These are phyloP conservation scores for Sordariomycetes sp. DNA, from an alignment of 2,329 filamentous ascomycete species.

Conservation along the genomic window DNA sequence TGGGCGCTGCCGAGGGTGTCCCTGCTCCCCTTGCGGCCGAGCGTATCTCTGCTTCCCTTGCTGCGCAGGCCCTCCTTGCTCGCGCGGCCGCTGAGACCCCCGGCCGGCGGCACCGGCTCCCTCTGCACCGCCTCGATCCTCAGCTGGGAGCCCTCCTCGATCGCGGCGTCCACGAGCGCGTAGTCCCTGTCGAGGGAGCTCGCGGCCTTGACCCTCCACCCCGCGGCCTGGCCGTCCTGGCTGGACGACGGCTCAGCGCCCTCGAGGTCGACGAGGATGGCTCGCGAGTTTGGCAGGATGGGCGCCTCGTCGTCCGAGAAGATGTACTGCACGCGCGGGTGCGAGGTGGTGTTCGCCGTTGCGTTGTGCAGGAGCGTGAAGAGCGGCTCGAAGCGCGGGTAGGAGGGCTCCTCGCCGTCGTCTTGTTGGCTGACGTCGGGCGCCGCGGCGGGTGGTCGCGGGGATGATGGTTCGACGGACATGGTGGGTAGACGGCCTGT, in stretches of 20 bases:
- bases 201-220: no score
- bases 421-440: no score
- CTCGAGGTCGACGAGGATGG: conserved; percentile 47
- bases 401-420: neutral
- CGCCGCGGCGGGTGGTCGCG: no score
- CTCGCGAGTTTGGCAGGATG: conserved; percentile 56
- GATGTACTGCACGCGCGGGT: conserved; percentile 84
- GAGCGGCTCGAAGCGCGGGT: conserved; percentile 60
- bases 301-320: conserved; percentile 88
- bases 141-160: conserved; percentile 38
- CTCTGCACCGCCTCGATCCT: conserved; percentile 16
- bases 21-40: no score
- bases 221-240: neutral
- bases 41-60: conserved; percentile 7
- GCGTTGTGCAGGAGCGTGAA: conserved; percentile 78
- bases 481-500: no score
- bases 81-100: conserved; percentile 21
- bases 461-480: no score
- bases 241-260: conserved; percentile 20
- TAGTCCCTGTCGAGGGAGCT: conserved; percentile 48
- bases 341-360: conserved; percentile 63
- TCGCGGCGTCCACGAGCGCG: conserved; percentile 67
- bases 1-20: no score
- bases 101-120: conserved; percentile 21
- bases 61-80: conserved; percentile 2